Evolutionary conservation across 768 basidiomycete species (phyloP).

Genomic region (Kwoniella mangroviensis): DNA sequence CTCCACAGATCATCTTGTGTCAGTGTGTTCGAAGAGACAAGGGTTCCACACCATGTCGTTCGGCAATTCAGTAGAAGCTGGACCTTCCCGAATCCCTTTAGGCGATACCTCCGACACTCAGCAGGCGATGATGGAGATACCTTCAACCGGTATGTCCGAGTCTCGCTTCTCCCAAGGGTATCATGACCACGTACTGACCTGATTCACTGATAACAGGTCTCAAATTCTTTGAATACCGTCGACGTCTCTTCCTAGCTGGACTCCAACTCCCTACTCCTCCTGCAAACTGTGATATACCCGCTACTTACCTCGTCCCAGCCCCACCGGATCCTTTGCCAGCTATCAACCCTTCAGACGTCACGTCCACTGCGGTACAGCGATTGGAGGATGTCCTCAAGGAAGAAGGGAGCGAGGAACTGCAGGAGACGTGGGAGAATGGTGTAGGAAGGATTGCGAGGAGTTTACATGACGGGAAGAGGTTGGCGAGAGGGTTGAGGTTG

Average conservation of each 20-base stretch:
- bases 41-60: not conserved
- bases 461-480: slow-evolving; percentile 32
- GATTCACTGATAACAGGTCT: slow-evolving; percentile 31
- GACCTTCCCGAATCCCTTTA: not conserved
- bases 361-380: slow-evolving; percentile 26
- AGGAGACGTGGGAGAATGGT: slow-evolving; percentile 39
- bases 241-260: slow-evolving; percentile 43
- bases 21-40: not conserved
- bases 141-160: slow-evolving; percentile 32
- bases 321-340: slow-evolving; percentile 26
- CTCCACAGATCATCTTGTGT: too few species aligned
- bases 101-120: not conserved
- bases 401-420: slow-evolving; percentile 36
- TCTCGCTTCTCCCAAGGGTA: not conserved
- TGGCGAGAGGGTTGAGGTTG: slow-evolving; percentile 38
- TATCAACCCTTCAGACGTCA: not conserved
- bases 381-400: slow-evolving; percentile 36
- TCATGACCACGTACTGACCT: not conserved
- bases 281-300: not conserved
- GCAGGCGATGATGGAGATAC: slow-evolving; percentile 31
- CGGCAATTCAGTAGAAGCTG: not conserved
- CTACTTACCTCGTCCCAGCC: slow-evolving; percentile 26
- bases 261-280: slow-evolving; percentile 6
- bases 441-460: slow-evolving; percentile 27
- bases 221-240: slow-evolving; percentile 50